phyloP scores from a whole-genome alignment of 768 basidiomycete genomes.

The Arthromyces matolae region DNA sequence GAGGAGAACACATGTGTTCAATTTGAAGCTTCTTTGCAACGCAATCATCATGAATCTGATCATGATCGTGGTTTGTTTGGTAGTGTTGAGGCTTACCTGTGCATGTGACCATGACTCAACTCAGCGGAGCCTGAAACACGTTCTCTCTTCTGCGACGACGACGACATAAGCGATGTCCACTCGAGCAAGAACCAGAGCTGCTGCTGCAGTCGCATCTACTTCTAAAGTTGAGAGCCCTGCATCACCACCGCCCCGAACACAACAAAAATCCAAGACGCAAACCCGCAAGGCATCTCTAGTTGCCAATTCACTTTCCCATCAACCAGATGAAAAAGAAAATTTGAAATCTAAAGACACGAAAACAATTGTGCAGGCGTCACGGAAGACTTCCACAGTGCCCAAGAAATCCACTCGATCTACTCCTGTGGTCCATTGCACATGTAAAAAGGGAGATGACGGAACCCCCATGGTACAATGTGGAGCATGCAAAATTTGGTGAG shows the following conservation, averaged over 20 bases:
- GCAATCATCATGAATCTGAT: too few relatives aligned
- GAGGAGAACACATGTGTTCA: too few relatives aligned
- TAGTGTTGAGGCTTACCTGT: not conserved
- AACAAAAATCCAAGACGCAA: slow-evolving; percentile 15
- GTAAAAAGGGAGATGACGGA: slow-evolving; percentile 69
- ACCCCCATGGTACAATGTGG: slow-evolving; percentile 78
- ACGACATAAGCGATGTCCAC: slow-evolving; percentile 34
- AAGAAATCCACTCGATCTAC: slow-evolving; percentile 8
- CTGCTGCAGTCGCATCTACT: slow-evolving; percentile 19
- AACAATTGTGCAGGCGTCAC: slow-evolving; percentile 7
- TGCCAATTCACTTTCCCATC: slow-evolving; percentile 12
- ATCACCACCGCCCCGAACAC: slow-evolving; percentile 10
- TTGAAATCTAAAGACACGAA: slow-evolving; percentile 18
- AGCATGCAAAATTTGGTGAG: slow-evolving; percentile 66
- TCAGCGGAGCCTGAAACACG: slow-evolving; percentile 15
- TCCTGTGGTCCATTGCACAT: slow-evolving; percentile 50
- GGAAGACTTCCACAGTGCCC: slow-evolving; percentile 1
- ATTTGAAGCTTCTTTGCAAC: too few relatives aligned
- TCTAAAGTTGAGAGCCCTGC: slow-evolving; percentile 12
- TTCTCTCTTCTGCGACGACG: slow-evolving; percentile 9
- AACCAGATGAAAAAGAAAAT: slow-evolving; percentile 28
- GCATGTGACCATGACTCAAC: slow-evolving; percentile 14
- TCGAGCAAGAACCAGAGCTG: slow-evolving; percentile 42
- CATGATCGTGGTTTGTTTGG: slow-evolving; percentile 3
- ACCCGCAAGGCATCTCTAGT: slow-evolving; percentile 13